Evolutionary conservation across 176 grass and related monocot species (phyloP).

Genomic region (Tillandsia leiboldiana): DNA sequence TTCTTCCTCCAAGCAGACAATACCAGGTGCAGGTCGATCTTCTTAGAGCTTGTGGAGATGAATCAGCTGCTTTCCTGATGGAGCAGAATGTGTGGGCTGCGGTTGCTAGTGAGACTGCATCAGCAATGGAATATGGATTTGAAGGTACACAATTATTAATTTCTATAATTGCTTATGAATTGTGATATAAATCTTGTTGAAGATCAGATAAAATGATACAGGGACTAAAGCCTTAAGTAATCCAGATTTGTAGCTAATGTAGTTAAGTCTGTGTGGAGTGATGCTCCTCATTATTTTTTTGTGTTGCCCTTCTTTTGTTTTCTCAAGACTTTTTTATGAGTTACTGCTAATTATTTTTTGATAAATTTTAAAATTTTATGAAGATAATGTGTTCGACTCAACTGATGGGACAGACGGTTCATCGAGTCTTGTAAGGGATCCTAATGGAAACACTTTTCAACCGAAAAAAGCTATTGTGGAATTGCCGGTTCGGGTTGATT

Average conservation of each 20-base stretch:
- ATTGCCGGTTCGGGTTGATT: constrained; percentile 83
- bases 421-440: constrained; percentile 19
- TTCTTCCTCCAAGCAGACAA: constrained; percentile 75
- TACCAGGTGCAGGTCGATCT: constrained; percentile 85
- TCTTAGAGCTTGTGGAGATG: constrained; percentile 69
- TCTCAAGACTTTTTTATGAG: neutral
- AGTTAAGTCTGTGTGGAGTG: too few species aligned
- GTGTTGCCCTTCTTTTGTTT: too few species aligned
- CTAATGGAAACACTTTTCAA: constrained; percentile 22
- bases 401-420: neutral
- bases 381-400: constrained; percentile 15
- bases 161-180: neutral
- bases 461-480: constrained; percentile 46
- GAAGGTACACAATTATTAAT: constrained; percentile 39
- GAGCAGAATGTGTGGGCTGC: constrained; percentile 81
- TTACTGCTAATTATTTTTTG: neutral
- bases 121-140: constrained; percentile 57
- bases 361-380: neutral
- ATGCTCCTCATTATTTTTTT: too few species aligned
- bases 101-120: constrained; percentile 70
- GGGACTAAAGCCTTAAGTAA: neutral
- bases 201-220: neutral
- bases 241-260: too few species aligned
- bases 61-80: constrained; percentile 37
- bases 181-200: neutral